Evolutionary conservation across 345 rosid species (phyloP).

Genomic region (Rhizophora mangle): DNA sequence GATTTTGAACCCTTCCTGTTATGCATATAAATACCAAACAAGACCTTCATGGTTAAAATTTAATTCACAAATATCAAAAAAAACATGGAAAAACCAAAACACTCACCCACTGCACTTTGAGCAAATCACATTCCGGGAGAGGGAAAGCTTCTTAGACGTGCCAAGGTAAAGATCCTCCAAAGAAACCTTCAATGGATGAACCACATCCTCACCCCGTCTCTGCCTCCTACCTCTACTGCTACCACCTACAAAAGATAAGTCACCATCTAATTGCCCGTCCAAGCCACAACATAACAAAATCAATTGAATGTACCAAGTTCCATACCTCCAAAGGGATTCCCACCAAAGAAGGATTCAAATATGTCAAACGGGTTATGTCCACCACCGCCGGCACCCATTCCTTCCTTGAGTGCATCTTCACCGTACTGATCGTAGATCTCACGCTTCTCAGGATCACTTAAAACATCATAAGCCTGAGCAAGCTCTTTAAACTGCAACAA

Average conservation of each 20-base stretch:
- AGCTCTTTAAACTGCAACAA: slow-evolving; percentile 77
- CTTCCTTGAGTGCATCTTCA: slow-evolving; percentile 93
- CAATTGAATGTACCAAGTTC: background rate
- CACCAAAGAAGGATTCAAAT: slow-evolving; percentile 78
- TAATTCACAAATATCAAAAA: background rate
- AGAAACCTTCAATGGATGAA: slow-evolving; percentile 73
- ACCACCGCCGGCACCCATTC: slow-evolving; percentile 71
- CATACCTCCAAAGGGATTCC: slow-evolving; percentile 66
- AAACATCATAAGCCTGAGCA: slow-evolving; percentile 86
- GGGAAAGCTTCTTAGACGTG: slow-evolving; percentile 75
- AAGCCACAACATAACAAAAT: background rate
- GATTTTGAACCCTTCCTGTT: slow-evolving; percentile 88
- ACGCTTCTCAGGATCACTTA: slow-evolving; percentile 89
- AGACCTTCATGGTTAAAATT: background rate
- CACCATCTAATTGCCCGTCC: background rate
- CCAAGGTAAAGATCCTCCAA: slow-evolving; percentile 80
- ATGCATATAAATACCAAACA: background rate
- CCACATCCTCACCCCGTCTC: slow-evolving; percentile 84
- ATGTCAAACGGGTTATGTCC: slow-evolving; percentile 90
- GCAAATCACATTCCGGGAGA: slow-evolving; percentile 76
- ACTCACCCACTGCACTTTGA: slow-evolving; percentile 79
- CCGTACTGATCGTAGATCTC: slow-evolving; percentile 86
- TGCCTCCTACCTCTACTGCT: slow-evolving; percentile 76
- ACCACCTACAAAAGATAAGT: slow-evolving; percentile 37
- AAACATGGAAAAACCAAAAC: background rate